These are phyloP conservation scores for Aspergillus felis DNA, from an alignment of 2,329 filamentous ascomycete species.

Conservation along the genomic window DNA sequence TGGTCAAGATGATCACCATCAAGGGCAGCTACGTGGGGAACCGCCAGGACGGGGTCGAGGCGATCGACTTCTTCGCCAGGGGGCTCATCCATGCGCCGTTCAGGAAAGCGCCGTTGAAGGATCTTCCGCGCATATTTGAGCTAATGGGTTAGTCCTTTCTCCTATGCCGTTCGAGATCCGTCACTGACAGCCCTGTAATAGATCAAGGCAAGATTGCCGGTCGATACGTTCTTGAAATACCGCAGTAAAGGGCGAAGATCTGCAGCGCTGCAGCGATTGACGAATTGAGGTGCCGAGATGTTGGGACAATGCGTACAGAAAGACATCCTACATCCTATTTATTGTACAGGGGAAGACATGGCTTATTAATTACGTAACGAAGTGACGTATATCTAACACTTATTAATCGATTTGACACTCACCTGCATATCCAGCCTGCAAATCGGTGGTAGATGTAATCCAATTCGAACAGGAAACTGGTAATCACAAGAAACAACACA, in stretches of 20 bases:
- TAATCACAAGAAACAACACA: neutral
- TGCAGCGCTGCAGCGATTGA: neutral
- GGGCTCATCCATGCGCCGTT: slow-evolving; percentile 83
- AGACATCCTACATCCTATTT: too few relatives aligned
- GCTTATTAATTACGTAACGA: too few relatives aligned
- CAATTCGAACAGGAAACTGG: neutral
- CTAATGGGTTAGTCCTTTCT: slow-evolving; percentile 52
- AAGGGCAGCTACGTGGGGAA: slow-evolving; percentile 93
- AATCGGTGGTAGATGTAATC: neutral
- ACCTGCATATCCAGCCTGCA: neutral
- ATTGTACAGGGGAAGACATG: too few relatives aligned
- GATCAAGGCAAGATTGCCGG: slow-evolving; percentile 41
- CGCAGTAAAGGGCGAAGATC: slow-evolving; percentile 22
- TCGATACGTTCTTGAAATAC: slow-evolving; percentile 44
- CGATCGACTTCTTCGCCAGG: slow-evolving; percentile 80
- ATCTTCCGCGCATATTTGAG: slow-evolving; percentile 77
- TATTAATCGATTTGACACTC: neutral
- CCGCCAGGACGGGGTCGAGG: slow-evolving; percentile 80
- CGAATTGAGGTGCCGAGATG: too few relatives aligned
- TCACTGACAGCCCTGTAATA: slow-evolving; percentile 19
- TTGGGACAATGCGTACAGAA: too few relatives aligned
- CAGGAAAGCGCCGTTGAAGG: slow-evolving; percentile 76
- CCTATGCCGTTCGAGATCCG: neutral
- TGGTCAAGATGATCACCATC: slow-evolving; percentile 87
- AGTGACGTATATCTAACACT: neutral